A percentile compares a stretch with the other conserved stretches of the same genome.
phyloP scores from a whole-genome alignment of 1,139 yeast species.

The Blastobotrys indianensis region DNA sequence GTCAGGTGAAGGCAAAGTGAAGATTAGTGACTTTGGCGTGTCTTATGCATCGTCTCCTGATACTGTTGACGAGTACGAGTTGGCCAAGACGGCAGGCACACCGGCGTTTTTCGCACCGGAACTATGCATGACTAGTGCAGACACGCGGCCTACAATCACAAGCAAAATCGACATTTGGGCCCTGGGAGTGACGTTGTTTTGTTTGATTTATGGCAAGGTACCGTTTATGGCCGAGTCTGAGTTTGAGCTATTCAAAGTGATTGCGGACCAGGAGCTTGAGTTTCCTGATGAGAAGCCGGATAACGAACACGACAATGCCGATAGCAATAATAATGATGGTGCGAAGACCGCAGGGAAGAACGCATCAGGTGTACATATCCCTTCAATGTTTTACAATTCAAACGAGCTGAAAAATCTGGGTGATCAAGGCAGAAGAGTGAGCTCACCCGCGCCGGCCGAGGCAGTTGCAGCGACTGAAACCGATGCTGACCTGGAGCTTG shows the following conservation, averaged over 20 bases:
- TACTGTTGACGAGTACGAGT: conserved; percentile 63
- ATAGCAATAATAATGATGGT: no score
- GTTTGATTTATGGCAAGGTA: conserved; percentile 78
- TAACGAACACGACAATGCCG: conserved; percentile 6
- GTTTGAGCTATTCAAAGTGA: conserved; percentile 77
- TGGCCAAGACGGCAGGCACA: conserved; percentile 87
- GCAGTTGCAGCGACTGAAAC: conserved; percentile 11
- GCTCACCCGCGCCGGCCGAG: neutral
- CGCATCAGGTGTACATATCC: neutral
- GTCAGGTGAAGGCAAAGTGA: conserved; percentile 66
- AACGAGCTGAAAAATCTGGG: neutral
- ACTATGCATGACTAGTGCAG: conserved; percentile 45
- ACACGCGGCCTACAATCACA: conserved; percentile 48
- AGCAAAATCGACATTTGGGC: conserved; percentile 95
- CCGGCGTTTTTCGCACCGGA: conserved; percentile 86
- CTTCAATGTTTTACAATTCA: conserved; percentile 9
- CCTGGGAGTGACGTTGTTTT: conserved; percentile 84
- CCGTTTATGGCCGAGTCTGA: conserved; percentile 92
- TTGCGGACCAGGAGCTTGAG: conserved; percentile 54
- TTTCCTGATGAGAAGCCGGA: conserved; percentile 47
- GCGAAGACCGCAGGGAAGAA: no score
- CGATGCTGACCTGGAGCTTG: conserved; percentile 35
- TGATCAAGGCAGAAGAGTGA: neutral
- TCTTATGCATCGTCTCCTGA: conserved; percentile 63
- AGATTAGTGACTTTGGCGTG: conserved; percentile 95